Conservation (phyloP, 768 basidiomycete genomes). For the Gelatoporia subvermispora region DNA sequence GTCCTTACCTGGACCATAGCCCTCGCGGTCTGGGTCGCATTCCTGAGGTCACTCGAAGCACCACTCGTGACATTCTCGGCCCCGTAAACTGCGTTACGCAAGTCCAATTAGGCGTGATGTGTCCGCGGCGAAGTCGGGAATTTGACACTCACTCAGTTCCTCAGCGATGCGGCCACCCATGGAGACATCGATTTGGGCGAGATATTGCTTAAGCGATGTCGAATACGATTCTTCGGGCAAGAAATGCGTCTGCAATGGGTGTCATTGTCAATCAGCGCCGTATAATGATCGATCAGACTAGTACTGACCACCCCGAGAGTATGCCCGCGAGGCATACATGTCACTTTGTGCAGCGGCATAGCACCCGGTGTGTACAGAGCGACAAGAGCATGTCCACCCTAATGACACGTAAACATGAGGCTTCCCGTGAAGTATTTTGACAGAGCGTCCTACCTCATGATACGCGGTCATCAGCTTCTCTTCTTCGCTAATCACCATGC, state of each 20-base stretch:
- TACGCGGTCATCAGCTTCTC: constrained; percentile 90
- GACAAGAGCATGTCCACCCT: constrained; percentile 93
- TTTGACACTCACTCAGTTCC: constrained; percentile 60
- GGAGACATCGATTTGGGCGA: constrained; percentile 82
- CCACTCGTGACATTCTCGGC: constrained; percentile 86
- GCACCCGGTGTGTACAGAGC: constrained; percentile 93
- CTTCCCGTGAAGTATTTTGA: not conserved
- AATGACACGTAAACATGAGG: constrained; percentile 8
- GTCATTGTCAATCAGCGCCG: not conserved
- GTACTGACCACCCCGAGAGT: constrained; percentile 78
- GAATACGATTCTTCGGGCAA: constrained; percentile 75
- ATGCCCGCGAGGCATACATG: constrained; percentile 93
- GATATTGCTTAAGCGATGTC: constrained; percentile 66
- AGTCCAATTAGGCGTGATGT: constrained; percentile 10
- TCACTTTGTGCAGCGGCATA: constrained; percentile 96
- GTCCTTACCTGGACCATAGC: constrained; percentile 82
- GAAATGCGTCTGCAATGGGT: constrained; percentile 50
- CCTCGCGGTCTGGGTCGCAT: constrained; percentile 75
- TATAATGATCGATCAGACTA: not conserved
- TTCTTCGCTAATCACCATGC: constrained; percentile 82
- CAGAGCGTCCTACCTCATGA: constrained; percentile 72
- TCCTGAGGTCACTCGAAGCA: constrained; percentile 80
- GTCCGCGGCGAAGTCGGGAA: not conserved
- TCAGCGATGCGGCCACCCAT: constrained; percentile 97
- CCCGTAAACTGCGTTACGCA: constrained; percentile 64